Base-by-base conservation (phyloP, 768 basidiomycete genomes). In the Boletus fagicola region DNA sequence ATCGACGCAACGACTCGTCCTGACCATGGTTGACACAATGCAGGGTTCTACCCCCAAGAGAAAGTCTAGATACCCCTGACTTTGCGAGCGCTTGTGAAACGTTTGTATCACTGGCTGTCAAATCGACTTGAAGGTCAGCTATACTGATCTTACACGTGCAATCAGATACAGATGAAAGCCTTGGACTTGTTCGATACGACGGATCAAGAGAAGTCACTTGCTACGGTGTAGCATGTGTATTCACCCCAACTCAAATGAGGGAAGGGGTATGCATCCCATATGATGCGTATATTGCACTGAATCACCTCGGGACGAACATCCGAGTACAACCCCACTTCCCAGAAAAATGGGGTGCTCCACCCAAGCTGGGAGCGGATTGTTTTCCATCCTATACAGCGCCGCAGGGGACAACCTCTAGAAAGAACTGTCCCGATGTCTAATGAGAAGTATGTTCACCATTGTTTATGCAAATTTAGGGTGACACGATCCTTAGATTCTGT, bases 281-380 rank as follows among this genome's bases (percentile, higher is more conserved):
- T 85, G 84, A 83, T 86, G 83, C 73, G 78, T n/a, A 73, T 87
- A 18, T 54, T 87, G 40, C 85, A 87, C 62, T 81, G 78, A 75
- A 75, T 81, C 12, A 65, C 81, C 30, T 78, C 78, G 12, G 69
- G 73, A 9, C 28, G 61, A 57, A 43, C 44, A 59, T 2, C 63
- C 65, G n/a, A 66, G 66, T 10, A 40, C 49, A 36, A 54, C 64
- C 74, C 7, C 42, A 52, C 50, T 76, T 74, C 73, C 80, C 80
- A 8, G 48, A 53, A 0, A 60, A 58, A 42, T 79, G 74, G 75
- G 82, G 81, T 9, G 49, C 65, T 1, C 75, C 77, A 31, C 83
- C 82, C 5, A 65, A 7, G 64, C 72, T 4, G 77, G 76, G 5
- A 72, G 77, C 52, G 81, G 68, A 2, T 54, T 56, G 24, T 79